Evolutionary conservation across 2,329 filamentous ascomycete genomes (phyloP).

Genomic region (Claviceps capensis): DNA sequence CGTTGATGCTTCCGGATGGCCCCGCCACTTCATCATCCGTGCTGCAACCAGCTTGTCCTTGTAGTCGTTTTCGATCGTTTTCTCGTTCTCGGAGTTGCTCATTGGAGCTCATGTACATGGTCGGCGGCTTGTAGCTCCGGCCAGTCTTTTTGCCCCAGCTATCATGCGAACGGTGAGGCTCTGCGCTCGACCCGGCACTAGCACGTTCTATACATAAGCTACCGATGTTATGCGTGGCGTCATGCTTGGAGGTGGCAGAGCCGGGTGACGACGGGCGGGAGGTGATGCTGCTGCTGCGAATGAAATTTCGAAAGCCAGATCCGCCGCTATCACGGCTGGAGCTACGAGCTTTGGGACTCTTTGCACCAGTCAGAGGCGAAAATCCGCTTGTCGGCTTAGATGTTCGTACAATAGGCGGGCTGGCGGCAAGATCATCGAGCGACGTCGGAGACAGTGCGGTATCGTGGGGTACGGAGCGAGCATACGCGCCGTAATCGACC

Average conservation of each 20-base stretch:
- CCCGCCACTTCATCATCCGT: constrained; percentile 10
- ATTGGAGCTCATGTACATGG: constrained; percentile 63
- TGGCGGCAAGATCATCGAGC: constrained; percentile 46
- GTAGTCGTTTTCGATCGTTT: constrained; percentile 42
- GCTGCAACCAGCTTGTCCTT: constrained; percentile 15
- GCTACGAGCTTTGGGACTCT: constrained; percentile 33
- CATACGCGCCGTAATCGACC: constrained; percentile 58
- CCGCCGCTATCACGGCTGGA: constrained; percentile 31
- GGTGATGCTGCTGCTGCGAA: constrained; percentile 31
- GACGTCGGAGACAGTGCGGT: constrained; percentile 31
- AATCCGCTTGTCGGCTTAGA: constrained; percentile 68
- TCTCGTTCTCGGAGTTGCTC: constrained; percentile 52
- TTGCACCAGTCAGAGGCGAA: constrained; percentile 55
- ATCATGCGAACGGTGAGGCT: constrained; percentile 43
- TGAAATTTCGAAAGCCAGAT: constrained; percentile 44
- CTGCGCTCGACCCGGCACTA: constrained; percentile 26
- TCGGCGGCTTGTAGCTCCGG: constrained; percentile 35
- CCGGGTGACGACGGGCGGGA: constrained; percentile 47
- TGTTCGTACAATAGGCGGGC: constrained; percentile 64
- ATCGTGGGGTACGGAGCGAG: constrained; percentile 35
- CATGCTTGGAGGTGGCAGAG: constrained; percentile 40
- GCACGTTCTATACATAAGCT: constrained; percentile 50
- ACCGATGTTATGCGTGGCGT: constrained; percentile 48
- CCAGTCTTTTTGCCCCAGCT: constrained; percentile 47
- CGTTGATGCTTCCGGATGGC: constrained; percentile 17